Evolutionary conservation across 1,284 basidiomycete genomes (phyloP).

Genomic region (Sporisorium iseilematis-ciliati): DNA sequence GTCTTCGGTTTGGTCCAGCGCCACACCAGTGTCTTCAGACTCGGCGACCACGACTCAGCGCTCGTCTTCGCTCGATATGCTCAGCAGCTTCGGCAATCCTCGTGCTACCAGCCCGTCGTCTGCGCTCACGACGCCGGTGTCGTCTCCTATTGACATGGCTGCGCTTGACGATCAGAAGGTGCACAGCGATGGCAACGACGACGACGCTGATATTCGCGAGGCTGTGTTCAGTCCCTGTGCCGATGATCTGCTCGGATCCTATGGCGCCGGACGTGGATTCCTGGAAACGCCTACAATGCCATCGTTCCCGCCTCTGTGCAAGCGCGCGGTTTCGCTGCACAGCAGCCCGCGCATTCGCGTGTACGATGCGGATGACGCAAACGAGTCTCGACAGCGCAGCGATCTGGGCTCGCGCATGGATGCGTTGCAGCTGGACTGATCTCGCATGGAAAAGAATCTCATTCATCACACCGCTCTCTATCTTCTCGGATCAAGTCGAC

Average conservation of each 20-base stretch:
- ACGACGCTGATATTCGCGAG: constrained; percentile 6
- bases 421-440: constrained; percentile 18
- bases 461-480: not conserved
- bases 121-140: constrained; percentile 35
- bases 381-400: constrained; percentile 9
- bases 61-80: constrained; percentile 20
- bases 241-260: constrained; percentile 28
- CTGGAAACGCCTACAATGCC: constrained; percentile 18
- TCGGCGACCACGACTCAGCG: constrained; percentile 15
- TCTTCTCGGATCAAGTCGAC: not conserved
- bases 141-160: constrained; percentile 31
- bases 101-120: constrained; percentile 31
- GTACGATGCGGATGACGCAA: not conserved
- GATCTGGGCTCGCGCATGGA: constrained; percentile 23
- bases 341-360: constrained; percentile 31
- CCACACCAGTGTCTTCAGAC: constrained; percentile 19
- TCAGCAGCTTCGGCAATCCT: constrained; percentile 28
- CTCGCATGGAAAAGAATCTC: not conserved
- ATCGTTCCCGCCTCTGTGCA: constrained; percentile 19
- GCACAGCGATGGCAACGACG: constrained; percentile 14
- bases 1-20: constrained; percentile 32
- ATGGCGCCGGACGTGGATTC: constrained; percentile 11
- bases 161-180: constrained; percentile 5
- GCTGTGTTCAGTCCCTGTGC: constrained; percentile 44
- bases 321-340: constrained; percentile 17